Evolutionary conservation across 139 green algal species (phyloP), one percentile per base, ranked within the genome.

Genomic region (Micromonas commoda): DNA sequence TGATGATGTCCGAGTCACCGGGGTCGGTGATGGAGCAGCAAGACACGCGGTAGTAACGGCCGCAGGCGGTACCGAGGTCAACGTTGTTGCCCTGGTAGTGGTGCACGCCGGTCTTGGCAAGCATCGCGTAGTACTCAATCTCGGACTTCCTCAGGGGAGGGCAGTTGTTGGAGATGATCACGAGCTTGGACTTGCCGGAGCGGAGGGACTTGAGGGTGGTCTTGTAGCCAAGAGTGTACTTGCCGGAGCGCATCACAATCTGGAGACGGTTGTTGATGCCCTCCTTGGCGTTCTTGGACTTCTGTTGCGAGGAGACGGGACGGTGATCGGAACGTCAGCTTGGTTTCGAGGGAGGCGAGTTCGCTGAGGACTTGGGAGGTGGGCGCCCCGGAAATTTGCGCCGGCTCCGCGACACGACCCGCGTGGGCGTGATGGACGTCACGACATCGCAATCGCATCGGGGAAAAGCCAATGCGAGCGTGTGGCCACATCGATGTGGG

Each of bases 81-180:
- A 97, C 92, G 87, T 99, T 99, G 92, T 97, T 97, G 83, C 95
- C 95, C 35, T 76, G 82, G 89, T 97, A 99, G 89, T 99, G 96
- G 88, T 97, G 92, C 72, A 99, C 96, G 80, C 90, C 91, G 31
- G 94, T 96, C 91, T 98, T 99, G 78, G 92, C 91, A 3, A 99
- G 91, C 96, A 99, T 99, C 76, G 96, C 95, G 80, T 98, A 99
- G 92, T 99, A 99, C 91, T 99, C 96, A 32, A 99, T 92, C 90
- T 99, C 96, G 38, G 89, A 95, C 87, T 97, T 97, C 80, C 92
- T 85, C 63, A 99, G 88, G 24, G 93, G 81, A 24, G 92, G 95
- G 84, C 88, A 94, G 91, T 99, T 99, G 91, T 92, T 97, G 84
- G 83, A 89, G 84, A 99, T 96, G 74, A 99, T 92, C 23, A 99